Base-by-base conservation (phyloP, 2,329 filamentous ascomycete species). In the Cladosporium halotolerans region DNA sequence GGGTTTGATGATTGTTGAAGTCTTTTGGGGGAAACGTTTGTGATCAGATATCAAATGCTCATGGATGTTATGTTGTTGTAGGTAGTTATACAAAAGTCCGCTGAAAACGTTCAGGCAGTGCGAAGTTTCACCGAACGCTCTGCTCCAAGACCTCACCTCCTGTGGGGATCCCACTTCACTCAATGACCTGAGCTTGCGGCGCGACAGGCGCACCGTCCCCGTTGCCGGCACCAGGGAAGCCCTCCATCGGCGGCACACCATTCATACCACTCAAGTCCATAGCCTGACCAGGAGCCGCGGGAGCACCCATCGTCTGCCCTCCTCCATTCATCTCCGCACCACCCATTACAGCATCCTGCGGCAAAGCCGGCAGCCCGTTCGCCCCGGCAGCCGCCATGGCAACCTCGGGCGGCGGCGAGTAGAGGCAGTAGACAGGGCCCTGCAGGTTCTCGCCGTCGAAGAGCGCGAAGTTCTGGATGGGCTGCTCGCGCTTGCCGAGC, bases 391-490 rank as follows among this genome's bases (percentile, higher is more conserved):
- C 46, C 11, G 49, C 53, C 52, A 63, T 49, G 18, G 59, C 50
- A 2, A 64, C 49, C 52, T 65, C 63, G 11, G 66, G 64, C 32
- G 63, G 62, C 32, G 62, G 55, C 33, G 56, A 65, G 55, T 60
- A 68, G 38, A 97, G 76, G 2, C 89, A 80, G 67, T 93, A 96
- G 60, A 93, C 84, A 2, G 83, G 83, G 0, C 86, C 88, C 59
- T 88, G 81, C 70, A 88, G 87, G 43, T 79, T 80, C 61, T 89
- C 87, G 11, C 91, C 91, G 68, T 97, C 90, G 64, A 97, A 96
- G 16, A 97, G 76, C 46, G 96, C 80, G 68, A 96, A 83, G 70
- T 99, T 99, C 73, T 99, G 93, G 40, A 99, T 86, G 1, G 93
- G 93, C 70, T 96, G 93, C 73, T 97, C 90, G 39, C 87, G 84